Evolutionary conservation across 495 filamentous ascomycete species (phyloP), one percentile per base, ranked within the genome.

Genomic region (Neurospora intermedia): DNA sequence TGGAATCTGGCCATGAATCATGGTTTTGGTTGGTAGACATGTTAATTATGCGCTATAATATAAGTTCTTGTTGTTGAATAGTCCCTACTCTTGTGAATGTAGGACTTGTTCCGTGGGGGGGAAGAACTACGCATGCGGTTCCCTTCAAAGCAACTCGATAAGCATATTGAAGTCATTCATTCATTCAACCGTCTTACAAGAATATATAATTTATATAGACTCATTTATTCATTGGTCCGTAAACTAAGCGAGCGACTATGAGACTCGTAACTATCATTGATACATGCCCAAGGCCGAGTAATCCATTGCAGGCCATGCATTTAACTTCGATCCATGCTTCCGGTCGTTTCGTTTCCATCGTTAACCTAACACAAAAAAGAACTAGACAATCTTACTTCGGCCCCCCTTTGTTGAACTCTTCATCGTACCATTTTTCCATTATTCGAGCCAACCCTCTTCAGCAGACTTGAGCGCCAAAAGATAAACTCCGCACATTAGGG

Each of bases 201-300:
- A 2, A 38, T 38, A 15, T 18, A 18, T 66, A 66, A 48, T 15
- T 35, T 38, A 72, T 18, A 40, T 35, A 39, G 71, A 70, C 72
- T 69, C 31, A 31, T 74, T 16, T 45, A 41, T 40, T 20, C 27
- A 35, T 45, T 41, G 35, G 45, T 27, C 20, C 54, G n/a, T 69
- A 70, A 75, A 72, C 45, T 81, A 75, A 81, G 74, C 27, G 78
- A 81, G 75, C 72, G 78, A 77, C 78, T 81, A 80, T 78, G 72
- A 66, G 77, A 77, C 76, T 75, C 73, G 69, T 77, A 75, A 77
- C 74, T 81, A 80, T 79, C 75, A 69, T 73, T 72, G 71, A 43
- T 80, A 81, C 78, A 81, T 81, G 79, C 78, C 77, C 79, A 78
- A 77, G 75, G 77, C 74, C 78, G 62, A 54, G 73, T 79, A 74